phyloP scores from a whole-genome alignment of 768 basidiomycete genomes.

The Gloeophyllum trabeum region DNA sequence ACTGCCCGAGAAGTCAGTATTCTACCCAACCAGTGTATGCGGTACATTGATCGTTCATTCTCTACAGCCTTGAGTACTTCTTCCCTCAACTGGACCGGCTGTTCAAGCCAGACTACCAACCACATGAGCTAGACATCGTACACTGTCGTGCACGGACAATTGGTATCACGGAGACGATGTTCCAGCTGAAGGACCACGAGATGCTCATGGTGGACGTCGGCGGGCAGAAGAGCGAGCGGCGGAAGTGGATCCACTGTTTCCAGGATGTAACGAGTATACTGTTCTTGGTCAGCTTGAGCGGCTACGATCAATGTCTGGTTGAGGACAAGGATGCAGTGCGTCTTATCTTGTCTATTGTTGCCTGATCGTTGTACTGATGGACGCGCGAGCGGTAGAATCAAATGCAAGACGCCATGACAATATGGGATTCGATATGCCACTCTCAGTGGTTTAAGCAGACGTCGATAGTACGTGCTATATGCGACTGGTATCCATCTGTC shows the following conservation, averaged over 20 bases:
- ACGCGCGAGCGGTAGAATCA: too few species aligned
- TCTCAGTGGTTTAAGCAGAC: conserved; percentile 96
- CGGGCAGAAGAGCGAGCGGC: conserved; percentile 86
- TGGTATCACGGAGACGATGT: conserved; percentile 84
- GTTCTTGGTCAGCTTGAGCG: conserved; percentile 84
- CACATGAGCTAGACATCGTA: conserved; percentile 82
- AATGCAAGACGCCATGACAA: conserved; percentile 99
- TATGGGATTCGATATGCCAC: conserved; percentile 97
- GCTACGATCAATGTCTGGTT: conserved; percentile 90
- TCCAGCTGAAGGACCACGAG: conserved; percentile 66
- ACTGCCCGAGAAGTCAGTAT: conserved; percentile 74
- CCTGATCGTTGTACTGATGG: background rate
- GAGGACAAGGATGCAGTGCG: conserved; percentile 86
- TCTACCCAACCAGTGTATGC: conserved; percentile 1
- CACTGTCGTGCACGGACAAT: conserved; percentile 80
- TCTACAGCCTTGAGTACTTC: conserved; percentile 57
- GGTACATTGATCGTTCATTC: conserved; percentile 4
- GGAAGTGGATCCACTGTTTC: conserved; percentile 94
- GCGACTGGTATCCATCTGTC: background rate
- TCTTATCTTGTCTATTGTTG: conserved; percentile 8
- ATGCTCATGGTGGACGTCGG: conserved; percentile 93
- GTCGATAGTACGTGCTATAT: conserved; percentile 55
- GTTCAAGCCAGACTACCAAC: conserved; percentile 61
- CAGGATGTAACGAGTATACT: conserved; percentile 91
- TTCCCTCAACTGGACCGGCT: conserved; percentile 71